Evolutionary conservation across 2,329 filamentous ascomycete species (phyloP).

Genomic region (Decorospora gaudefroyi): DNA sequence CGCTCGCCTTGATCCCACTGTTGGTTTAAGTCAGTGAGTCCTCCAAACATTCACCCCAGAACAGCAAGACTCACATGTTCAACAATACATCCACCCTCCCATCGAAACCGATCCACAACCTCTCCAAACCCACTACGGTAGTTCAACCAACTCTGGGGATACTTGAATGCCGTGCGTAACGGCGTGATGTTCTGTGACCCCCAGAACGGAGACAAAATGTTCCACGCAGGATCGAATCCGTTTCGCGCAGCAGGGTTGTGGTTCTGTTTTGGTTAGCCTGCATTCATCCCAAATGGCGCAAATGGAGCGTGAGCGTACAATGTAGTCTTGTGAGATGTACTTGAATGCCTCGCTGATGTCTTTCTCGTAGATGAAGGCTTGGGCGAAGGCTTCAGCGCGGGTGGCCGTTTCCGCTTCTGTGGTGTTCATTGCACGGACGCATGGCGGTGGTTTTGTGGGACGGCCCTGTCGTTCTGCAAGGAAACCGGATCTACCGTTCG

Average conservation of each 20-base stretch:
- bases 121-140: conserved; percentile 31
- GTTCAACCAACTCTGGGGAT: conserved; percentile 34
- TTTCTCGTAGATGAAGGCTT: conserved; percentile 37
- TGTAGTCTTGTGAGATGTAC: conserved; percentile 35
- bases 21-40: background rate
- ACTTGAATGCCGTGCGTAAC: conserved; percentile 28
- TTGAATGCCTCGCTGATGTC: conserved; percentile 38
- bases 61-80: conserved; percentile 35
- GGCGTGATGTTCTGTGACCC: conserved; percentile 27
- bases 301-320: conserved; percentile 20
- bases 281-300: background rate
- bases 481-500: background rate
- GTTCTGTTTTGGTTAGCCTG: conserved; percentile 25
- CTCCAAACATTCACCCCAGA: background rate
- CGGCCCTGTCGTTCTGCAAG: conserved; percentile 18
- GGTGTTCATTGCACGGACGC: conserved; percentile 20
- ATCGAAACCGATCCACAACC: conserved; percentile 38
- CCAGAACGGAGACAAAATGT: conserved; percentile 34
- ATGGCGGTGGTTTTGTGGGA: conserved; percentile 34
- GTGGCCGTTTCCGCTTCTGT: conserved; percentile 21
- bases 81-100: conserved; percentile 41
- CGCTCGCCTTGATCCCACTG: conserved; percentile 38
- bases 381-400: conserved; percentile 27
- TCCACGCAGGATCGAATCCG: conserved; percentile 38
- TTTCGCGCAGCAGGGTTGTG: conserved; percentile 38